A percentile compares a stretch with the other conserved stretches of the same genome.
Conservation (phyloP, 2,329 filamentous ascomycete genomes). For the Microascus cirrosus region DNA sequence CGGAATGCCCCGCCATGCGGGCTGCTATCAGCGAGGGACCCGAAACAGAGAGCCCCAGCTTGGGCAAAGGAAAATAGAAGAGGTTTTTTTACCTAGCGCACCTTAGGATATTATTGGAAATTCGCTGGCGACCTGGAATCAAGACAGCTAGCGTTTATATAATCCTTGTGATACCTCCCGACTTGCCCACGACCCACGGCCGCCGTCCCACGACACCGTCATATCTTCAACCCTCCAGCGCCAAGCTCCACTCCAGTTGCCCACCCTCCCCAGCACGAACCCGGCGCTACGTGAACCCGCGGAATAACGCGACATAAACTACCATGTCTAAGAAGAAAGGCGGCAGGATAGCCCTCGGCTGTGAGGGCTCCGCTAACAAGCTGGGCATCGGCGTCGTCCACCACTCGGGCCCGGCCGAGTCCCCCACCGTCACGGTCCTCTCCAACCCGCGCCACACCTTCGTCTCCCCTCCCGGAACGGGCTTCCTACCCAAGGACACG, state of each 20-base stretch:
- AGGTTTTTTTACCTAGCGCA: neutral
- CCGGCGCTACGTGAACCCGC: neutral
- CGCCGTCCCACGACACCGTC: neutral
- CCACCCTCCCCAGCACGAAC: neutral
- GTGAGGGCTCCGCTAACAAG: conserved; percentile 95
- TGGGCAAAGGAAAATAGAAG: neutral
- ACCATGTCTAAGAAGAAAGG: conserved; percentile 17
- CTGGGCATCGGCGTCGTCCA: conserved; percentile 86
- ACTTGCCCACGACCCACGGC: neutral
- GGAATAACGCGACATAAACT: neutral
- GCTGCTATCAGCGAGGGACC: neutral
- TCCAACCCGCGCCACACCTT: conserved; percentile 94
- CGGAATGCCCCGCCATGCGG: neutral
- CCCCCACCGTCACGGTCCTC: conserved; percentile 53
- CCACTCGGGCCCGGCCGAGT: conserved; percentile 48
- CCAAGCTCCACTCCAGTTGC: neutral
- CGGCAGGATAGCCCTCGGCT: conserved; percentile 44
- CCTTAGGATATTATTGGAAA: neutral
- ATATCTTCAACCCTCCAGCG: neutral
- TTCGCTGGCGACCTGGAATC: neutral
- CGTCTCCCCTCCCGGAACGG: conserved; percentile 79
- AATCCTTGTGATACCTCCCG: neutral
- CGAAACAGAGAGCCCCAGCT: neutral
- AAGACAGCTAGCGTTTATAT: neutral
- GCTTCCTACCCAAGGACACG: conserved; percentile 94